These are phyloP conservation scores for Candida nanaspora DNA, from an alignment of 805 yeast species.

Conservation along the genomic window DNA sequence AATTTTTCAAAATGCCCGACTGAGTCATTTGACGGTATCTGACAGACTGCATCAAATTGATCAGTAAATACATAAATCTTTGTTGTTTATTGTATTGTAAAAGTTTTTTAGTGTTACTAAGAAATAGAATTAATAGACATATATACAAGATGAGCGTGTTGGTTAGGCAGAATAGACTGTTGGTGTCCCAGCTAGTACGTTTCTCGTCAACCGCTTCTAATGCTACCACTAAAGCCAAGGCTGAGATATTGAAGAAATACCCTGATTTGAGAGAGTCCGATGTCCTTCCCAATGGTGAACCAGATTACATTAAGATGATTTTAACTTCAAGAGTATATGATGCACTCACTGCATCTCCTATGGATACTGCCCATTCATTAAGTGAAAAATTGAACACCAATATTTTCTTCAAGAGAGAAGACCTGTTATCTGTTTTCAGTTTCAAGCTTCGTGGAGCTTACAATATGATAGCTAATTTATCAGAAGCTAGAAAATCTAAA, in stretches of 20 bases:
- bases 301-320: slow-evolving; percentile 90
- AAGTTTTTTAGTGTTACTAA: background rate
- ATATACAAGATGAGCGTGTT: background rate
- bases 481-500: slow-evolving; percentile 52
- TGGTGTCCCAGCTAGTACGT: background rate
- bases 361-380: slow-evolving; percentile 65
- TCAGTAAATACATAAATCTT: no score
- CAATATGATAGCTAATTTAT: slow-evolving; percentile 89
- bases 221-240: background rate
- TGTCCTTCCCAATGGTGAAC: slow-evolving; percentile 53
- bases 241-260: slow-evolving; percentile 22
- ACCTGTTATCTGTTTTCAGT: slow-evolving; percentile 87
- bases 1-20: background rate
- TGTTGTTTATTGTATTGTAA: background rate
- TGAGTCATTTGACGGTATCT: background rate
- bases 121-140: background rate
- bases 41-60: background rate
- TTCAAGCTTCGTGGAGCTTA: slow-evolving; percentile 97
- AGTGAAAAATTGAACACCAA: slow-evolving; percentile 71
- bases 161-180: background rate
- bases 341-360: slow-evolving; percentile 86
- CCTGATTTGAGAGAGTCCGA: slow-evolving; percentile 47
- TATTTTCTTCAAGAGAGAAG: slow-evolving; percentile 83
- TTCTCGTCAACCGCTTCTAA: background rate
- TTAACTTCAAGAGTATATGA: slow-evolving; percentile 92